phyloP scores from a whole-genome alignment of 805 yeast genomes.

The Komagataella ulmi region DNA sequence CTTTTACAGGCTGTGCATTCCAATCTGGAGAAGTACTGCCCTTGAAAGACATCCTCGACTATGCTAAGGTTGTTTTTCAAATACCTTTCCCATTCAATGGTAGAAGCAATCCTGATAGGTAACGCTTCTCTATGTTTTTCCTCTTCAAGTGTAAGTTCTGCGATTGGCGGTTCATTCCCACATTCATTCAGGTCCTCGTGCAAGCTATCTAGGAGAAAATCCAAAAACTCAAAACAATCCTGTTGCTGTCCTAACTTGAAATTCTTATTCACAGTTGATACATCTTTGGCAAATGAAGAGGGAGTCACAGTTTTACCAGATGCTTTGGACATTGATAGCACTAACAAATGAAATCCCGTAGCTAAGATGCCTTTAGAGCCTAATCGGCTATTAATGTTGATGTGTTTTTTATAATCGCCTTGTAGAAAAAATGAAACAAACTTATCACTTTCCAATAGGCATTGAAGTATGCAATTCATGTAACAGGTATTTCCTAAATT shows the following conservation, averaged over 20 bases:
- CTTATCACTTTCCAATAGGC: conserved; percentile 62
- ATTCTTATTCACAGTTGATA: conserved; percentile 53
- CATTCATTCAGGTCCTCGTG: conserved; percentile 74
- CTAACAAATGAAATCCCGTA: conserved; percentile 47
- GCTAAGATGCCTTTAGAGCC: conserved; percentile 79
- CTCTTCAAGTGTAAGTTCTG: conserved; percentile 56
- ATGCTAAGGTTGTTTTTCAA: conserved; percentile 66
- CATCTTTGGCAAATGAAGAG: conserved; percentile 44
- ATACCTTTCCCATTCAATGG: conserved; percentile 88
- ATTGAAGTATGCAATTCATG: conserved; percentile 85
- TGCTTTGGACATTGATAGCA: conserved; percentile 34
- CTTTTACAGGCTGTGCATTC: conserved; percentile 58
- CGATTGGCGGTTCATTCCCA: conserved; percentile 38
- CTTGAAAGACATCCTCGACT: conserved; percentile 74
- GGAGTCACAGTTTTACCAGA: conserved; percentile 37
- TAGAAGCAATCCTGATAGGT: conserved; percentile 69
- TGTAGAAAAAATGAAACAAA: conserved; percentile 48
- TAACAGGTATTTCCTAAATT: conserved; percentile 89
- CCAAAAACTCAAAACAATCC: conserved; percentile 75
- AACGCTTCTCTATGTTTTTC: conserved; percentile 60
- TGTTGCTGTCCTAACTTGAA: conserved; percentile 67
- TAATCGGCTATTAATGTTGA: conserved; percentile 57
- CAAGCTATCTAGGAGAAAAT: conserved; percentile 58
- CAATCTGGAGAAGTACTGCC: conserved; percentile 74
- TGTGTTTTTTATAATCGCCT: conserved; percentile 48